Percentiles rank a stretch among this genome's conserved stretches.
Evolutionary conservation across 176 grass and related monocot genomes (phyloP).

Genomic region (Oropetium thomaeum): DNA sequence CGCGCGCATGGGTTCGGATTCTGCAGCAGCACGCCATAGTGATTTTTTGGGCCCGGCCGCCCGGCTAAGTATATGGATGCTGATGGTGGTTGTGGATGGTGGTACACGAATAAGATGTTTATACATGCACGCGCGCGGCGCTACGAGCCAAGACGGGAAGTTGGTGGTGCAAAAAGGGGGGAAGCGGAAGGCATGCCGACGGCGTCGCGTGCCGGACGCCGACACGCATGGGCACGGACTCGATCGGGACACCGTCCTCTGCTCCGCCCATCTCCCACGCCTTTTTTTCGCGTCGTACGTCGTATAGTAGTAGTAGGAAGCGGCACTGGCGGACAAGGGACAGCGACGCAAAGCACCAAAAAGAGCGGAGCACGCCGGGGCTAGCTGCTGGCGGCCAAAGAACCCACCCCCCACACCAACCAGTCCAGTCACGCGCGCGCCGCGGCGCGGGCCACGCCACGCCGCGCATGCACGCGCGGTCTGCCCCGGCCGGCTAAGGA

Average conservation of each 20-base stretch:
- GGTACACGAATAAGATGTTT: too few relatives aligned
- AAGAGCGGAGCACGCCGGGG: constrained; percentile 2
- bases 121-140: neutral
- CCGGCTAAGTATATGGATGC: too few relatives aligned
- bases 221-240: neutral
- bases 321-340: neutral
- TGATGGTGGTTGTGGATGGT: too few relatives aligned
- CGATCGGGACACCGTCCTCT: neutral
- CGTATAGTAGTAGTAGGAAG: too few relatives aligned
- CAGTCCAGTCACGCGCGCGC: neutral
- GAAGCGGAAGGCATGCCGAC: neutral
- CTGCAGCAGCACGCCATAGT: neutral
- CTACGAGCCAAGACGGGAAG: neutral
- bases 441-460: neutral
- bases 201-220: neutral
- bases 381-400: too few relatives aligned
- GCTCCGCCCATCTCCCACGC: neutral
- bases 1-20: neutral
- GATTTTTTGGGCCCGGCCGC: neutral
- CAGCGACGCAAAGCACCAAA: constrained; percentile 27
- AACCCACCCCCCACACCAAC: too few relatives aligned
- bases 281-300: too few relatives aligned
- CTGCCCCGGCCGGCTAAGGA: neutral
- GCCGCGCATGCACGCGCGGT: neutral
- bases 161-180: neutral